Conservation (phyloP, 768 basidiomycete species). For the Stropharia rugosoannulata region DNA sequence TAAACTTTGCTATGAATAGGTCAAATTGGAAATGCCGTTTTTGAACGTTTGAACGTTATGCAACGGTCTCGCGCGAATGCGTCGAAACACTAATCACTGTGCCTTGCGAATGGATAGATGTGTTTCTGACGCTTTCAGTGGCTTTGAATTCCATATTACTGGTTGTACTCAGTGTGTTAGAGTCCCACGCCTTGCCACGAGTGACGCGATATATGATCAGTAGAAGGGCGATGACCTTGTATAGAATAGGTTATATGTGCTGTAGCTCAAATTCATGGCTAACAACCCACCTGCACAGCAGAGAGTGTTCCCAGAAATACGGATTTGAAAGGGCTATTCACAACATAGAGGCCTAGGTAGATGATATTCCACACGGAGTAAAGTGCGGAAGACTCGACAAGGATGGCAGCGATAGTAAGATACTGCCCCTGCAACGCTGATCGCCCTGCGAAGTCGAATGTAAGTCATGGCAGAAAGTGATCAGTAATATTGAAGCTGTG, state of each 20-base stretch:
- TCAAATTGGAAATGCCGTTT: too few relatives aligned
- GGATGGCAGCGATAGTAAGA: conserved; percentile 9
- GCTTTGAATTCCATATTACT: too few relatives aligned
- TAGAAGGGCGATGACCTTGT: conserved; percentile 12
- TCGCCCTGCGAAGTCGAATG: background rate
- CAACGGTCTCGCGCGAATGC: too few relatives aligned
- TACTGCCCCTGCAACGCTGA: background rate
- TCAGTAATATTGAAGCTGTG: background rate
- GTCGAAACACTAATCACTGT: too few relatives aligned
- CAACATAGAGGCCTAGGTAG: conserved; percentile 9
- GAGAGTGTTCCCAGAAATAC: conserved; percentile 10
- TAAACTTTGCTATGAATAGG: too few relatives aligned
- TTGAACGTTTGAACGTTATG: too few relatives aligned
- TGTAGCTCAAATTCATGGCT: background rate
- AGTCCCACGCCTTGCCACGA: too few relatives aligned
- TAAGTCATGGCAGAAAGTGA: background rate
- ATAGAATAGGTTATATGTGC: background rate
- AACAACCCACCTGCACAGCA: conserved; percentile 4
- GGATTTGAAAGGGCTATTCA: conserved; percentile 8
- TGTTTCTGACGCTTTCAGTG: too few relatives aligned
- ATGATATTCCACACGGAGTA: conserved; percentile 13
- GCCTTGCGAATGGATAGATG: too few relatives aligned
- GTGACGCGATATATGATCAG: background rate
- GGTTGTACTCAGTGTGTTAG: too few relatives aligned
- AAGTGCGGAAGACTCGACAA: conserved; percentile 13